Evolutionary conservation across 2,329 filamentous ascomycete genomes (phyloP).

Genomic region (Daldinia sp.): DNA sequence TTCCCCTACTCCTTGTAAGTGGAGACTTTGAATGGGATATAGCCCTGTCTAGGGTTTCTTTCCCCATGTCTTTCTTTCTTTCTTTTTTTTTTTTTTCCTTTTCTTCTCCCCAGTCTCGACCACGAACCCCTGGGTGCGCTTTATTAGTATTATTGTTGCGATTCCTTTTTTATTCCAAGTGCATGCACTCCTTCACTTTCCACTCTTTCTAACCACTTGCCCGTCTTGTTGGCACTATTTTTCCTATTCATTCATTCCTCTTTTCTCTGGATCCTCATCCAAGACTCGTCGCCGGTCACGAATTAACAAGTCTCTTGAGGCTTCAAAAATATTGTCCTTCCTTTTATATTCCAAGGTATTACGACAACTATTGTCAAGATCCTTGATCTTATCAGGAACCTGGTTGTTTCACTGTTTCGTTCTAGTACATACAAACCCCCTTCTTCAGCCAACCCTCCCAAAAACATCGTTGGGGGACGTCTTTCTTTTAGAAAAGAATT

Average conservation of each 20-base stretch:
- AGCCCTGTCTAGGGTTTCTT: slow-evolving; percentile 24
- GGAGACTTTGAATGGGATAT: slow-evolving; percentile 15
- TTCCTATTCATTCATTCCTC: slow-evolving; percentile 41
- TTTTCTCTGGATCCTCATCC: slow-evolving; percentile 28
- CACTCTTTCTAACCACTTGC: slow-evolving; percentile 33
- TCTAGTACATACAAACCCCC: slow-evolving; percentile 36
- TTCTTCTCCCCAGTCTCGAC: background rate
- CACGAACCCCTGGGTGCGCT: slow-evolving; percentile 22
- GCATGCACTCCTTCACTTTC: slow-evolving; percentile 36
- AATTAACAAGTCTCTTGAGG: slow-evolving; percentile 39
- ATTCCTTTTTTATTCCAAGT: slow-evolving; percentile 33
- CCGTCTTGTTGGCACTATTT: slow-evolving; percentile 37
- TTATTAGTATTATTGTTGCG: slow-evolving; percentile 36
- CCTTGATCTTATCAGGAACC: slow-evolving; percentile 44
- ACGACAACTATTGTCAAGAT: slow-evolving; percentile 31
- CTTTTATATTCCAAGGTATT: slow-evolving; percentile 31
- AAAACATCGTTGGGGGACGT: too few species aligned
- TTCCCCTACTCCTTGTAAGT: slow-evolving; percentile 21
- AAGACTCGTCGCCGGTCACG: slow-evolving; percentile 41
- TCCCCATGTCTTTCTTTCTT: slow-evolving; percentile 23
- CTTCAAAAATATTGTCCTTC: slow-evolving; percentile 39
- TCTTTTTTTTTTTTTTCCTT: slow-evolving; percentile 6
- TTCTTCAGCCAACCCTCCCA: slow-evolving; percentile 21
- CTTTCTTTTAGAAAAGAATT: slow-evolving; percentile 10
- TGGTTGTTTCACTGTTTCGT: slow-evolving; percentile 48